Evolutionary conservation across 2,329 filamentous ascomycete genomes (phyloP).

Genomic region (Aspergillus nomiae): DNA sequence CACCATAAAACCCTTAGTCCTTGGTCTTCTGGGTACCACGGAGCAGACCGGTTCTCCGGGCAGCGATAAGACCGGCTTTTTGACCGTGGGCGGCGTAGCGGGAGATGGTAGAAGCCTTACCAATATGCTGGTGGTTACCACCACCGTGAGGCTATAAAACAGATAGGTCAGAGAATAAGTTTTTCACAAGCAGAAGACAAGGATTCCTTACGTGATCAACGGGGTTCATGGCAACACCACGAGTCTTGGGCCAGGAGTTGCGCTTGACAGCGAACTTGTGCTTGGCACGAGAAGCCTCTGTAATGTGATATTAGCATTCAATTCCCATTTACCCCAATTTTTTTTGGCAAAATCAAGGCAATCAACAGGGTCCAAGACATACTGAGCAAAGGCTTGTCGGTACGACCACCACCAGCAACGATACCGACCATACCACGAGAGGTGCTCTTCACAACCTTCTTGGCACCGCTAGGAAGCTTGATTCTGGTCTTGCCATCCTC

Average conservation of each 20-base stretch:
- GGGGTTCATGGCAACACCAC: constrained; percentile 99
- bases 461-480: constrained; percentile 98
- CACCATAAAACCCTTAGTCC: constrained; percentile 70
- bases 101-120: constrained; percentile 99
- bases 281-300: constrained; percentile 98
- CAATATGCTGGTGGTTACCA: constrained; percentile 99
- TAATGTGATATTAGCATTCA: constrained; percentile 46
- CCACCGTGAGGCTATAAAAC: constrained; percentile 73
- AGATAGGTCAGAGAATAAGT: constrained; percentile 22
- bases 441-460: constrained; percentile 95
- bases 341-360: neutral
- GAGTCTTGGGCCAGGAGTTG: constrained; percentile 99
- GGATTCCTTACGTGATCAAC: constrained; percentile 77
- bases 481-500: constrained; percentile 99
- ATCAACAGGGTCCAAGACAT: constrained; percentile 33
- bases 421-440: constrained; percentile 99
- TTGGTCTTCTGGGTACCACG: constrained; percentile 99
- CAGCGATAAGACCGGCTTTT: constrained; percentile 99
- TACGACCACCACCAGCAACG: constrained; percentile 98
- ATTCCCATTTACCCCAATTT: neutral
- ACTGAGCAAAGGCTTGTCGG: constrained; percentile 98
- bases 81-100: constrained; percentile 97
- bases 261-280: constrained; percentile 99
- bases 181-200: neutral
- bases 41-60: constrained; percentile 98